Base-by-base conservation (phyloP, 768 basidiomycete species). In the Sarcodon aspratus region DNA sequence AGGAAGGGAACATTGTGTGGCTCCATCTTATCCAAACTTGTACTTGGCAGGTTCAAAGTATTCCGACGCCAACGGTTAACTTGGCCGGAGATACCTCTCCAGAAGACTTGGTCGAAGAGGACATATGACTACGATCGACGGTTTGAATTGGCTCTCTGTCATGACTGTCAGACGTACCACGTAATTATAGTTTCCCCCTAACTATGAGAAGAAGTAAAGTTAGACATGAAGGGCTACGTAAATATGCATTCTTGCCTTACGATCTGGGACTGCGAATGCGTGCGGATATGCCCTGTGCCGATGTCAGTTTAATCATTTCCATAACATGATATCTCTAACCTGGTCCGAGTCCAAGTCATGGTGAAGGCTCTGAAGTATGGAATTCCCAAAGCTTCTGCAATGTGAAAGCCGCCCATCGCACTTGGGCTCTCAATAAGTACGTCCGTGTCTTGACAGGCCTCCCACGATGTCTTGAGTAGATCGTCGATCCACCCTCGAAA, bases 401-500 rank as follows among this genome's bases (percentile, higher is more conserved):
- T 95, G 59, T 99, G 95, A 54, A 86, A 86, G 9, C 95, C 95
- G 27, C 83, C 92, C 90, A 99, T 99, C 9, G 95, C 93, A 59
- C 89, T 93, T 0, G 95, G 95, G 59, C 88, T 91, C 67, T 99
- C 95, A 42, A 99, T 71, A 36, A 99, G 74, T 31, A 98, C 78
- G 62, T 99, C 94, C 0, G 91, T 91, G 34, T 80, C 83, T 66
- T 95, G 92, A 60, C 96, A 98, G 0, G 93, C 94, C 56, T 92
- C 85, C 93, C 94, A 98, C 1, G 93, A 88, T 0, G 92, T 92
- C 63, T 82, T 84, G 43, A 99, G 76, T 7, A 99, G 74, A 61
- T 99, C 96, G 60, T 99, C 96, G 36, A 98, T 70, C 95, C 95
- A 98, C 9, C 92, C 93, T 47, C 96, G 85, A 70, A 98, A 98